These are phyloP conservation scores for Barbarea vulgaris DNA, from an alignment of 345 rosid species.

Conservation along the genomic window DNA sequence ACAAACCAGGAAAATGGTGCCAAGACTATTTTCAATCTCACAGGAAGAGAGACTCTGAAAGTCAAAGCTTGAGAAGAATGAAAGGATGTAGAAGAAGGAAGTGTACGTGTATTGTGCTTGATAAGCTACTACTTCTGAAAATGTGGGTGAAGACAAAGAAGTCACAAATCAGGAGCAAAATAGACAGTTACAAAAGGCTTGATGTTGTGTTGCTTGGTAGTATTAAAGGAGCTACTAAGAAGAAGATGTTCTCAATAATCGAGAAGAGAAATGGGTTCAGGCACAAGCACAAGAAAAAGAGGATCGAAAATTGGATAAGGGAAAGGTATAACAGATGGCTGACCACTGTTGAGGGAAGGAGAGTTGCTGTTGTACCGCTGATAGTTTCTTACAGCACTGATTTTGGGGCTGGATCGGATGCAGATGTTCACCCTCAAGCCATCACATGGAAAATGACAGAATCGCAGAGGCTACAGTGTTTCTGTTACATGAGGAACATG, in stretches of 20 bases:
- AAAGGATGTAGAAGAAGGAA: neutral
- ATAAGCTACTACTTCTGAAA: neutral
- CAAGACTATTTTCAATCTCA: neutral
- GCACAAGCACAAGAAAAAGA: too few species aligned
- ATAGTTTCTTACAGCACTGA: too few species aligned
- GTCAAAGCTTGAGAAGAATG: neutral
- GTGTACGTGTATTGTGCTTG: neutral
- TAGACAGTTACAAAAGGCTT: neutral
- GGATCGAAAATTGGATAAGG: too few species aligned
- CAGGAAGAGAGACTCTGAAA: neutral
- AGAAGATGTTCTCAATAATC: neutral
- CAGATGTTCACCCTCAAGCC: too few species aligned
- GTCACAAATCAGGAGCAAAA: neutral
- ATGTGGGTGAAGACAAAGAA: neutral
- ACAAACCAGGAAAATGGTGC: neutral
- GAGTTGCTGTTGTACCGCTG: too few species aligned
- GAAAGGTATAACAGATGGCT: too few species aligned
- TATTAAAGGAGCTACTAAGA: neutral
- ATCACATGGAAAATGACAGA: too few species aligned
- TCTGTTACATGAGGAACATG: too few species aligned
- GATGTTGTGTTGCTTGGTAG: neutral
- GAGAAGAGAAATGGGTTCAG: too few species aligned
- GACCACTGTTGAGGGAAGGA: too few species aligned
- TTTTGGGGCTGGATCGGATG: too few species aligned
- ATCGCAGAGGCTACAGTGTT: too few species aligned